Conservation (phyloP, 2,329 filamentous ascomycete species). For the Dothideomycetidae sp. region DNA sequence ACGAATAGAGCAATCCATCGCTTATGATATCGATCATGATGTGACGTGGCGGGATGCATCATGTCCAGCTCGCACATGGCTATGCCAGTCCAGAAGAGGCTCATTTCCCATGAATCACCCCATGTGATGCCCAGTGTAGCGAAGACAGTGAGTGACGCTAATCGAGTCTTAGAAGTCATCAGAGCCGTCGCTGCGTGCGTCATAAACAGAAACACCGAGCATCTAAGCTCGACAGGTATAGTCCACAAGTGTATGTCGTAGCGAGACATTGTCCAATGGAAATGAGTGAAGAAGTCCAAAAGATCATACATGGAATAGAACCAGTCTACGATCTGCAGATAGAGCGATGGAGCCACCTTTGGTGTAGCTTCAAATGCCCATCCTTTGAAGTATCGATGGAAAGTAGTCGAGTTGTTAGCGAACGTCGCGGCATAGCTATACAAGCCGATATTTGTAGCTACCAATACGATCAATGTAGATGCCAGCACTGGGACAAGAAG, state of each 20-base stretch:
- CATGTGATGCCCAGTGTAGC: constrained; percentile 32
- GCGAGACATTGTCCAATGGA: constrained; percentile 17
- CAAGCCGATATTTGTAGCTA: constrained; percentile 4
- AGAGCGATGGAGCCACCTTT: constrained; percentile 8
- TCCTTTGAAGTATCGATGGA: constrained; percentile 10
- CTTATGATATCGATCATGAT: neutral
- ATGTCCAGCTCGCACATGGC: constrained; percentile 42
- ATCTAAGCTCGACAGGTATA: constrained; percentile 46
- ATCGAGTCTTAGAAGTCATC: constrained; percentile 19
- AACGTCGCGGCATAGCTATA: constrained; percentile 4
- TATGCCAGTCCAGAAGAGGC: constrained; percentile 43
- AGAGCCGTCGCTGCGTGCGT: constrained; percentile 30
- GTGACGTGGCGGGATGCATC: constrained; percentile 17
- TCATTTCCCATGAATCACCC: constrained; percentile 40
- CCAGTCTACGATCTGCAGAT: constrained; percentile 18
- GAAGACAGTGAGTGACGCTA: constrained; percentile 29
- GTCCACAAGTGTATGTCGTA: constrained; percentile 50
- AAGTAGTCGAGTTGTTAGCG: constrained; percentile 2
- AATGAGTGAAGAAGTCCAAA: constrained; percentile 14
- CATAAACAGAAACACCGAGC: constrained; percentile 44
- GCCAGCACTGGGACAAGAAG: constrained; percentile 14
- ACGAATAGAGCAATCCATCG: constrained; percentile 32
- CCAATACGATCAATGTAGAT: constrained; percentile 14
- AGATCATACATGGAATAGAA: constrained; percentile 25
- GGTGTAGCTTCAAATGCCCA: constrained; percentile 14